Base-by-base conservation (phyloP, 768 basidiomycete species). In the Melanogaster broomeanus region DNA sequence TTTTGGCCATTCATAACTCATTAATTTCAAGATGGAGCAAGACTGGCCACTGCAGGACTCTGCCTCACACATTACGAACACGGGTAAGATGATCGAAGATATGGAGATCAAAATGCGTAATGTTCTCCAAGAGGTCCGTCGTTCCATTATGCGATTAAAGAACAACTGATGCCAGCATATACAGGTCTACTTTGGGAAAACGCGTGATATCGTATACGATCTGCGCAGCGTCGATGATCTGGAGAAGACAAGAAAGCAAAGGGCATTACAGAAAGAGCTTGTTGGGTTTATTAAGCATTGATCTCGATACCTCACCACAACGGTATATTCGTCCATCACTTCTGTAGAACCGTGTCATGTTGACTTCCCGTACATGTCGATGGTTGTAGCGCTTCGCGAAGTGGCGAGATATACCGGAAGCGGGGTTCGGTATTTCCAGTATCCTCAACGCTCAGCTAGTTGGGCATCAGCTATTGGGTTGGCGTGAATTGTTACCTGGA, bases 81-180 rank as follows among this genome's bases (percentile, higher is more conserved):
- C 88, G n/a, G 97, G 97, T 5, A 82, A 80, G 58, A 88, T 98
- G 86, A 87, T 99, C 56, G 97, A 99, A 70, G 97, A 98, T 57
- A 95, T 96, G 92, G 97, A 99, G 72, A 93, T 95, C 68, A 98
- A 98, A 76, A 94, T 98, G 93, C 82, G 97, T 34, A 97, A 97
- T 70, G 74, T 93, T 49, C 77, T 99, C 42, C 90, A 93, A 70
- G 92, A 94, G 77, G 91, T 84, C 52, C 41, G 74, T 35, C 37
- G 48, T 38, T 57, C 22, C 51, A 27, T 45, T 49, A 54, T 22
- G 18, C 44, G 6, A 43, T 35, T 18, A 35, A 45, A 44, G 19
- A 3, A 45, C n/a, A 16, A 4, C 47, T 69, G 19, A 69, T 40
- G 4, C 0, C 21, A 37, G n/a, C 45, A 42, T 27, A 45, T 12